Percentiles rank a stretch among this genome's conserved stretches.
Evolutionary conservation across 2,329 filamentous ascomycete genomes (phyloP).

Genomic region (Lojkania enalia): DNA sequence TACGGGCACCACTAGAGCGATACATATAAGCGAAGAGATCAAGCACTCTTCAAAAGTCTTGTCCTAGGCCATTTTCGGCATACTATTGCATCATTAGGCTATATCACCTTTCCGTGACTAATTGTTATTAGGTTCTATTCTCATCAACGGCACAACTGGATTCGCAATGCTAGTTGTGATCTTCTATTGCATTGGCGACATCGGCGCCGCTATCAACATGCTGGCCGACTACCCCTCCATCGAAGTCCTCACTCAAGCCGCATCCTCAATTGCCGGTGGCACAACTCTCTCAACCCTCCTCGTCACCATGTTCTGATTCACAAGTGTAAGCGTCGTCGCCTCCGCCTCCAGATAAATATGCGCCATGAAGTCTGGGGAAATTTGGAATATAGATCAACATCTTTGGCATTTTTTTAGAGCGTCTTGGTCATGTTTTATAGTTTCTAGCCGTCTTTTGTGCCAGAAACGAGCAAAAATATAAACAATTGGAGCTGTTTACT

Average conservation of each 20-base stretch:
- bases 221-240: conserved; percentile 48
- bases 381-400: conserved; percentile 18
- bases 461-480: conserved; percentile 22
- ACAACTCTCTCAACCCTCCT: conserved; percentile 1
- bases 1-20: conserved; percentile 21
- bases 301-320: conserved; percentile 1
- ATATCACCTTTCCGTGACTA: neutral
- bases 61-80: conserved; percentile 5
- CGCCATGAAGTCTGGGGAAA: conserved; percentile 15
- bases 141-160: conserved; percentile 40
- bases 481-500: conserved; percentile 25
- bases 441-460: conserved; percentile 23
- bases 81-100: neutral
- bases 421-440: conserved; percentile 25
- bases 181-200: conserved; percentile 35
- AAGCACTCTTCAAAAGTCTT: conserved; percentile 12
- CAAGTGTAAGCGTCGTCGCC: neutral
- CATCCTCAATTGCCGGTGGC: conserved; percentile 26
- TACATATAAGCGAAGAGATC: conserved; percentile 22
- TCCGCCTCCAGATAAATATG: conserved; percentile 9
- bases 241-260: conserved; percentile 46
- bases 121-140: conserved; percentile 1
- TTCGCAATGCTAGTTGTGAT: conserved; percentile 35
- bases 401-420: conserved; percentile 17
- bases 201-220: conserved; percentile 21